Conservation (phyloP, 1,284 basidiomycete genomes). For the Lentinula novae-zelandiae region DNA sequence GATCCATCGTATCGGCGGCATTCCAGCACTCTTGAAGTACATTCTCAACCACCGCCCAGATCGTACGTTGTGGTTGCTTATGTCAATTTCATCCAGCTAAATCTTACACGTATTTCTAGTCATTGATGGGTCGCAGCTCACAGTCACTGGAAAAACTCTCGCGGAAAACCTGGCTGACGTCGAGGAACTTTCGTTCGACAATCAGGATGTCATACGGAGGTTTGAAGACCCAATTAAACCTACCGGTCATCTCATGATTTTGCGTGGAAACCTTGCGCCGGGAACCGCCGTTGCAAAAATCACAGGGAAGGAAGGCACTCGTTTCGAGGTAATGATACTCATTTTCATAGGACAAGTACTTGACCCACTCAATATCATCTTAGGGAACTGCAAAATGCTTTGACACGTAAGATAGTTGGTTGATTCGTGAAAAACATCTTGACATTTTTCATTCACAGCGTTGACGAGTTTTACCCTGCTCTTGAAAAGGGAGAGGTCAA, state of each 20-base stretch:
- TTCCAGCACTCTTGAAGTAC: slow-evolving; percentile 82
- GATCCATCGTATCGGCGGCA: slow-evolving; percentile 80
- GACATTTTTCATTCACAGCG: slow-evolving; percentile 35
- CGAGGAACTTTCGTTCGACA: slow-evolving; percentile 71
- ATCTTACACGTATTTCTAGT: slow-evolving; percentile 27
- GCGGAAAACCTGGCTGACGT: slow-evolving; percentile 88
- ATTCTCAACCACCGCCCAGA: slow-evolving; percentile 73
- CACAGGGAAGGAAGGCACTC: slow-evolving; percentile 75
- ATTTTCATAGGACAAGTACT: slow-evolving; percentile 1
- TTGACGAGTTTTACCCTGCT: slow-evolving; percentile 81
- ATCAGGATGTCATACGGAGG: slow-evolving; percentile 81
- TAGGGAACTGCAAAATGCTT: slow-evolving; percentile 76
- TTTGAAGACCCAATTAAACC: slow-evolving; percentile 86
- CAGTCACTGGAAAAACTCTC: slow-evolving; percentile 92
- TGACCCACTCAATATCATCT: background rate
- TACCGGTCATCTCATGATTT: slow-evolving; percentile 90
- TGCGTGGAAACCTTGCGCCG: slow-evolving; percentile 88
- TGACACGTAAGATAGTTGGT: slow-evolving; percentile 45
- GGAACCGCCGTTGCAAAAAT: slow-evolving; percentile 87
- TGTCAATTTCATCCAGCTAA: background rate
- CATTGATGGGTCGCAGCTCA: slow-evolving; percentile 88
- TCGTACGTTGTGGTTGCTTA: background rate
- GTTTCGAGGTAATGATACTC: slow-evolving; percentile 64
- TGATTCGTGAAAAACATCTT: background rate
- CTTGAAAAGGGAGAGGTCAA: slow-evolving; percentile 84